These are phyloP conservation scores for Eimeria brunetti DNA, from an alignment of 169 alveolate genomes.

Conservation along the genomic window DNA sequence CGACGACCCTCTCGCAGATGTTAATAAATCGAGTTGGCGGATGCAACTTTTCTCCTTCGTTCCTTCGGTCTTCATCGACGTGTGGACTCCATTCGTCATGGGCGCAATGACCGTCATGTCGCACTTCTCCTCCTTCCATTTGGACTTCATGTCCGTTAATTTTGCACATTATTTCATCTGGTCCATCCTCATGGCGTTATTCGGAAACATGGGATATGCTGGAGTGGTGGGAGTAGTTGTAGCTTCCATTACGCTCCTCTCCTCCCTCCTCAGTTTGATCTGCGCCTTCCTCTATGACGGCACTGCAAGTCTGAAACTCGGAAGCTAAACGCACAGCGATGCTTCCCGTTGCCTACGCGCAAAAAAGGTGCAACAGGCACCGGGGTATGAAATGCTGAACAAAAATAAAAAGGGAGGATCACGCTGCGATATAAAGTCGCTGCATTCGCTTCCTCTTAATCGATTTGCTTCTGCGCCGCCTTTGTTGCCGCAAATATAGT, in stretches of 20 bases:
- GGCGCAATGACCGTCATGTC: constrained; percentile 75
- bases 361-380: neutral
- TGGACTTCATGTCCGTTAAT: constrained; percentile 36
- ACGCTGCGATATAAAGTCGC: neutral
- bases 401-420: neutral
- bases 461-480: neutral
- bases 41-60: constrained; percentile 79
- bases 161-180: constrained; percentile 75
- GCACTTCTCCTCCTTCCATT: constrained; percentile 80
- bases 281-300: constrained; percentile 72
- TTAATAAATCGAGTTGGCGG: constrained; percentile 69
- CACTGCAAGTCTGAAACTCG: constrained; percentile 68
- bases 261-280: constrained; percentile 64
- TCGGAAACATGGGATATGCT: constrained; percentile 78
- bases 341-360: neutral
- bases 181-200: constrained; percentile 77
- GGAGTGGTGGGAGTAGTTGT: constrained; percentile 78
- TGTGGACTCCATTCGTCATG: constrained; percentile 82
- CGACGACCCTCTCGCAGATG: constrained; percentile 70
- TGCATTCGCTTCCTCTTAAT: neutral
- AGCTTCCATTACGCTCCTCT: constrained; percentile 75
- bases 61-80: constrained; percentile 74
- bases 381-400: neutral
- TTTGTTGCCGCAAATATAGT: neutral
- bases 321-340: neutral